These are phyloP conservation scores for Trichophyton benhamiae DNA, from an alignment of 2,329 filamentous ascomycete species.

Conservation along the genomic window DNA sequence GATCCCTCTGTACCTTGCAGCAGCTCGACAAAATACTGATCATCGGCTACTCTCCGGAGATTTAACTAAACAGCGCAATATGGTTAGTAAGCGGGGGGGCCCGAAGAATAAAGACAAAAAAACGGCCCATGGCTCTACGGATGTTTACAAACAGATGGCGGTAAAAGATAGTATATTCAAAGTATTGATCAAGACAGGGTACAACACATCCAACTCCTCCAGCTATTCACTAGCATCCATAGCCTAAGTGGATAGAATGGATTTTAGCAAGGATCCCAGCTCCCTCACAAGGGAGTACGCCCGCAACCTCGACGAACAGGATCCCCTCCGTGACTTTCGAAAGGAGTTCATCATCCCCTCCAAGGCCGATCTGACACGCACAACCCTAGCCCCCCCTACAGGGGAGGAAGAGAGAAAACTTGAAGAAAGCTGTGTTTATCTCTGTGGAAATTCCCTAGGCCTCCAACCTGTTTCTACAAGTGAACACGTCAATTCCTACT, in stretches of 20 bases:
- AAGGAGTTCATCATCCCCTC: constrained; percentile 67
- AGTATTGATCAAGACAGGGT: background rate
- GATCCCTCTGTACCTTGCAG: background rate
- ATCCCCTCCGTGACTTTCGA: constrained; percentile 50
- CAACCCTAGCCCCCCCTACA: constrained; percentile 35
- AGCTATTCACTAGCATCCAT: background rate
- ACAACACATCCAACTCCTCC: background rate
- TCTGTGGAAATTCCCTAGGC: constrained; percentile 82
- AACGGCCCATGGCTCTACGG: background rate
- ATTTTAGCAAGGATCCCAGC: constrained; percentile 2
- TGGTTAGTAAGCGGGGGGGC: background rate
- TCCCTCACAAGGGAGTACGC: constrained; percentile 30
- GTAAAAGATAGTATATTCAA: background rate
- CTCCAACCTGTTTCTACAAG: constrained; percentile 62
- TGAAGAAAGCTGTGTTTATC: constrained; percentile 51
- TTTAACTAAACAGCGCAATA: background rate
- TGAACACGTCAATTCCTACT: constrained; percentile 56
- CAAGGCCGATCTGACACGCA: constrained; percentile 56
- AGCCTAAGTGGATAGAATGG: background rate
- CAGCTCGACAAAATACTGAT: background rate
- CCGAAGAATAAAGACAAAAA: background rate
- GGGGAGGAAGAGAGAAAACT: constrained; percentile 17
- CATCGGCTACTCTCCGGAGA: background rate
- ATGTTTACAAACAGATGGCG: background rate
- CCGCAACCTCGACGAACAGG: constrained; percentile 45